Conservation (phyloP, 2,329 filamentous ascomycete genomes). For the Sporothrix sp. region DNA sequence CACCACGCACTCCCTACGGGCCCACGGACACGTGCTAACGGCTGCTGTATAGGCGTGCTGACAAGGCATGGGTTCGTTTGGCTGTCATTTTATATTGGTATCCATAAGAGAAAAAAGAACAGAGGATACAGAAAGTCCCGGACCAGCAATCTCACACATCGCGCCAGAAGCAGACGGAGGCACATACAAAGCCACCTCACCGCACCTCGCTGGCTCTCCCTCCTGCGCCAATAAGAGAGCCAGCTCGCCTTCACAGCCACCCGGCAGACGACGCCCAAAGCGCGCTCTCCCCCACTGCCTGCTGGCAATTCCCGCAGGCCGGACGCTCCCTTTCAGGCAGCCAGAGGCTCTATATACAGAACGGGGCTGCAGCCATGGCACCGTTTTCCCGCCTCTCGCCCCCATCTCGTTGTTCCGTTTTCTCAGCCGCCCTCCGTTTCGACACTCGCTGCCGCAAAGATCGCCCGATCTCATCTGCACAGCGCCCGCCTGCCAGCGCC, state of each 20-base stretch:
- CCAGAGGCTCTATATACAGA: not conserved
- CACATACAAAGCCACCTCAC: not conserved
- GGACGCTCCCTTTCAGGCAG: not conserved
- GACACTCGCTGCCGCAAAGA: not conserved
- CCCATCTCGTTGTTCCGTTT: not conserved
- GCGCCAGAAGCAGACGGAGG: not conserved
- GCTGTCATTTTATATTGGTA: no score
- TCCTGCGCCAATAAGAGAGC: slow-evolving; percentile 10
- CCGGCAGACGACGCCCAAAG: not conserved
- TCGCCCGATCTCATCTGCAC: slow-evolving; percentile 1
- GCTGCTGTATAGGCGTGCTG: no score
- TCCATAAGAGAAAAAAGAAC: no score
- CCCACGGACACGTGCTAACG: no score
- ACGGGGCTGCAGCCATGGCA: not conserved
- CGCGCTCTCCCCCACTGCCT: not conserved
- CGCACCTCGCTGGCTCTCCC: not conserved
- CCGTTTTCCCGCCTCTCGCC: slow-evolving; percentile 6
- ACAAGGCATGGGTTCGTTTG: no score
- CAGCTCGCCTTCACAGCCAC: not conserved
- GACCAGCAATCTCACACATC: no score
- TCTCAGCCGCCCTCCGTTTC: slow-evolving; percentile 12
- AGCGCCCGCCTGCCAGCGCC: not conserved
- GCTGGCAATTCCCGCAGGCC: not conserved
- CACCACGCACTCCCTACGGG: no score
- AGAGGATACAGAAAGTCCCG: no score